A percentile compares a stretch with the other conserved stretches of the same genome.
Conservation (phyloP, 2,329 filamentous ascomycete genomes). For the Fusarium luffae region DNA sequence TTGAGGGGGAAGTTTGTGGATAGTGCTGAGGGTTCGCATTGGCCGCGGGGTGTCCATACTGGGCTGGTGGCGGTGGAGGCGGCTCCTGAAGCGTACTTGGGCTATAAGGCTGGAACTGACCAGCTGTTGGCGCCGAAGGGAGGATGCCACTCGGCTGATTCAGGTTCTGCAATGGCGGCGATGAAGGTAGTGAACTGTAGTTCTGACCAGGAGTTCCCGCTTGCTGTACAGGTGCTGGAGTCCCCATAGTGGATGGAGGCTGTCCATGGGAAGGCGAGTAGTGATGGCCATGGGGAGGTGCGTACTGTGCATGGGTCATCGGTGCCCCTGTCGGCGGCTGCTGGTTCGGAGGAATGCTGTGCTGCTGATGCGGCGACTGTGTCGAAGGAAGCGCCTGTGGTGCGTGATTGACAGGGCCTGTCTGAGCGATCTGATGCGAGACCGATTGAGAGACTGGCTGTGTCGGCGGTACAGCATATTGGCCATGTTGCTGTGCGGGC, state of each 20-base stretch:
- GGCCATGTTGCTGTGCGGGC: neutral
- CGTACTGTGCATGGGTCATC: neutral
- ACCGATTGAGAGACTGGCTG: neutral
- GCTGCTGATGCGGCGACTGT: neutral
- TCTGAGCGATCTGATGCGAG: neutral
- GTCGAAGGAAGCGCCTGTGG: neutral
- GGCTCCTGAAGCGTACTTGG: neutral
- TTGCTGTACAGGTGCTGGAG: neutral
- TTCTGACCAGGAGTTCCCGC: neutral
- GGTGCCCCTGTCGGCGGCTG: neutral
- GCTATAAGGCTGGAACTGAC: neutral
- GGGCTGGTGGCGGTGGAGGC: neutral
- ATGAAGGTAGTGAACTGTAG: neutral
- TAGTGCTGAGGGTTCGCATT: neutral
- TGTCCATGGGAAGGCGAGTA: neutral
- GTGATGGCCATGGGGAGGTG: neutral
- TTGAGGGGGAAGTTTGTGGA: neutral
- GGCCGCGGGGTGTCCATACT: neutral
- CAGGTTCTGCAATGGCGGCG: neutral
- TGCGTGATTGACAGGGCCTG: neutral
- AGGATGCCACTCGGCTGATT: neutral
- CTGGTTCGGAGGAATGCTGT: neutral
- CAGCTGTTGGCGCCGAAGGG: neutral
- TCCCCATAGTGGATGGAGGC: neutral
- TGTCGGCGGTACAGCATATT: fast-evolving